Base-by-base conservation (phyloP, 495 filamentous ascomycete genomes). In the Hyphodiscus hymeniophilus region DNA sequence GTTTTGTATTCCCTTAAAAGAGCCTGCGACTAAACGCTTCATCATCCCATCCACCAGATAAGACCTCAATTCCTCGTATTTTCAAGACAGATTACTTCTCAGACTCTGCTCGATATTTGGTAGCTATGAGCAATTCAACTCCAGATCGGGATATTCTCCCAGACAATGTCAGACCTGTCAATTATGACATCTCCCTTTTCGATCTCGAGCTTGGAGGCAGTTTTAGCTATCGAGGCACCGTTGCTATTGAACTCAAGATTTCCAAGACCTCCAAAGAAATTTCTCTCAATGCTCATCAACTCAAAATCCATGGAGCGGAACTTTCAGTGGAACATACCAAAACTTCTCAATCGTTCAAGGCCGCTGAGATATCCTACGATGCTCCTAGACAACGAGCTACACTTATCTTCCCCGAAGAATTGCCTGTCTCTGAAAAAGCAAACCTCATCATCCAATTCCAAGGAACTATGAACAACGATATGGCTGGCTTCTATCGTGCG, bases 401-500 rank as follows among this genome's bases (percentile, higher is more conserved):
- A 12, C 23, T 43, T 24, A 26, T 24, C 7, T 43, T 43, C 24
- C 26, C 22, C 16, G 41, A 43, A 15, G 24, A 4, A n/a, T 15
- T 43, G 38, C 76, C 81, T 0, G 69, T 74, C 7, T 67, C 75
- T 15, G 57, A 72, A 26, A 77, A 86, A 47, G 77, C 79, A 31
- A 58, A 76, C 3, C 66, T 96, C 28, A 70, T 72, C 15, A 79
- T 97, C 61, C 73, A 82, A 12, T 98, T 94, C 64, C 75, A 80
- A 17, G 92, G 92, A 30, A 81, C 72, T 26, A 84, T 97, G 67
- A 98, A 96, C 71, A 87, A 90, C 59, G 80, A 85, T 53, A 95
- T 97, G 89, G 84, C 87, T 32, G 92, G 92, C 18, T 97, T 98
- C 71, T 96, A 95, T 65, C 84, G 92, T 48, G 89, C 85, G 26